Conservation (phyloP, 2,329 filamentous ascomycete genomes). For the Emericellopsis cladophorae region DNA sequence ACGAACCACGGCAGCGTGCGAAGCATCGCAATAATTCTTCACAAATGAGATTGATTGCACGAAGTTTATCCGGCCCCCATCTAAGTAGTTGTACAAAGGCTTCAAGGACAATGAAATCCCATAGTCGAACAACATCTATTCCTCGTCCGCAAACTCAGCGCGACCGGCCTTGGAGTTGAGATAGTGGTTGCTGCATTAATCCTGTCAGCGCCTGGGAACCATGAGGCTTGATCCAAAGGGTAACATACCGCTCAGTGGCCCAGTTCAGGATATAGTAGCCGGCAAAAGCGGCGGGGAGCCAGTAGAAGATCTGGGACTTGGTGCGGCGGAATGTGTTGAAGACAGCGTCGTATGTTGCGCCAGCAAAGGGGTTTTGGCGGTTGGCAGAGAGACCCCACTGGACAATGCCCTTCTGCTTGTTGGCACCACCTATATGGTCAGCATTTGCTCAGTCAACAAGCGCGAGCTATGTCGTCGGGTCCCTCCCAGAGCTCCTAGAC, state of each 20-base stretch:
- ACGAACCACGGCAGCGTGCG: too few species aligned
- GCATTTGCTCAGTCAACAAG: neutral
- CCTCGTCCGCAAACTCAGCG: slow-evolving; percentile 32
- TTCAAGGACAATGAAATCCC: neutral
- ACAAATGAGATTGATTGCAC: neutral
- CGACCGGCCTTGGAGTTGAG: slow-evolving; percentile 69
- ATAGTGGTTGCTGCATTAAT: slow-evolving; percentile 55
- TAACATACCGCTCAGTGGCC: slow-evolving; percentile 73
- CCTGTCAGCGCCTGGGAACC: neutral
- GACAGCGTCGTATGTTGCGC: slow-evolving; percentile 65
- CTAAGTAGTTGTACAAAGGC: neutral
- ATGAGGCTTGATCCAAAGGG: neutral
- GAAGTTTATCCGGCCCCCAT: neutral
- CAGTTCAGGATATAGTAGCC: slow-evolving; percentile 81
- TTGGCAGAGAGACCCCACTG: slow-evolving; percentile 73
- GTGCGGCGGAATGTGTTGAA: slow-evolving; percentile 93
- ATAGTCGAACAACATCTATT: slow-evolving; percentile 5
- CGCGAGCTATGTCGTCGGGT: neutral
- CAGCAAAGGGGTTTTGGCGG: slow-evolving; percentile 78
- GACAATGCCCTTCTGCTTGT: slow-evolving; percentile 51
- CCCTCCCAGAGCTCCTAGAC: neutral
- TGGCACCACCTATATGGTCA: slow-evolving; percentile 29
- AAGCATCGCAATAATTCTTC: neutral
- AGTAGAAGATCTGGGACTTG: slow-evolving; percentile 78
- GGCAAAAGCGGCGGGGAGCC: slow-evolving; percentile 63